Base-by-base conservation (phyloP, 176 grass and related monocot genomes). In the Oryza brachyantha region DNA sequence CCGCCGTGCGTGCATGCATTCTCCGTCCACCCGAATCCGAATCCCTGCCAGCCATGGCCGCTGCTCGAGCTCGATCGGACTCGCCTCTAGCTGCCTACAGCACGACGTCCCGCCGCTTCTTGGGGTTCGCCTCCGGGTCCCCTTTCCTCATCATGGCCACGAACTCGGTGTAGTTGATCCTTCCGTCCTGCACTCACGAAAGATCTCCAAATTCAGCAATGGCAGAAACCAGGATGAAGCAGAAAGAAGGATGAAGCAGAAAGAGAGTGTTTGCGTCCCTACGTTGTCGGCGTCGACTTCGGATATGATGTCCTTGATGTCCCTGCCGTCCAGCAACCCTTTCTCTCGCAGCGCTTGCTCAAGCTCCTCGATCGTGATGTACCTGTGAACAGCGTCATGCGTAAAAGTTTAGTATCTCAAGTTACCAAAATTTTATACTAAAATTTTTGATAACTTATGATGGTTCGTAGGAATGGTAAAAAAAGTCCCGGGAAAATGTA, bases 151-250 rank as follows among this genome's bases (percentile, higher is more conserved):
- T 95, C 92, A 92, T 95, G 50, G 92, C 75, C 39, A 75, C 86
- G 72, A 95, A 95, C 77, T 95, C 92, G 0, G 89, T 87, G 81
- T 95, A 95, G 61, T 91, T 89, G 42, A 94, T 94, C 87, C 92
- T 75, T 83, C 92, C 92, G 80, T 94, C 92, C 92, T 94, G 80
- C 52, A 45, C 42, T 11, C 81, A 68, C 9, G 52, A 42, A 42
- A 8, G 38, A 72, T 19, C 25, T n/a, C 71, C 35, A 9, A 29
- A 17, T 12, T 42, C 16, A 50, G 61, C 22, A 29, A 65, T 50
- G 36, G 17, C 41, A 12, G 10, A n/a, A n/a, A n/a, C 31, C 31
- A 32, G 25, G 24, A 22, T 27, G 21, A 64, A 64, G 6, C 5
- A 67, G 37, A 52, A 32, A 10, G 64, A 17, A 50, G 28, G 55